Percentiles rank a stretch among this genome's conserved stretches.
Conservation (phyloP, 2,329 filamentous ascomycete genomes). For the Diaporthe capsici region DNA sequence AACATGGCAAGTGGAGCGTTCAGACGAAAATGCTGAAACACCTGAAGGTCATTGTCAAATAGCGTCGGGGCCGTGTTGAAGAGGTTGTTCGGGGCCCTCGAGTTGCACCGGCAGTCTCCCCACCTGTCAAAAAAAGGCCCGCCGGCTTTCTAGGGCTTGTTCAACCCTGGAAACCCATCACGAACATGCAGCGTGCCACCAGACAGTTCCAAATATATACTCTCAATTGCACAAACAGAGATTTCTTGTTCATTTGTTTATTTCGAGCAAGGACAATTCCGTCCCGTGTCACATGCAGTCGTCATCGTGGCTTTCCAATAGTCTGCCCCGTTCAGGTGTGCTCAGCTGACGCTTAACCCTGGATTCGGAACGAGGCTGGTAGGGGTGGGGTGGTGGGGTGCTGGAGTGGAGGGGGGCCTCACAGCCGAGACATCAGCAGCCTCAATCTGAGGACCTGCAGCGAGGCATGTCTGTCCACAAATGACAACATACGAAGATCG, state of each 20-base stretch:
- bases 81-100: neutral
- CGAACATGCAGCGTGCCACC: neutral
- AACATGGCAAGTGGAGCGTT: neutral
- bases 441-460: neutral
- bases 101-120: neutral
- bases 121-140: neutral
- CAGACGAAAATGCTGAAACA: slow-evolving; percentile 34
- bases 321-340: neutral
- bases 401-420: neutral
- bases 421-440: neutral
- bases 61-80: neutral
- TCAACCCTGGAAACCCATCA: neutral
- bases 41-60: neutral
- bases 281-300: neutral
- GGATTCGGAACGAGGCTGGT: neutral
- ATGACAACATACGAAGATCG: neutral
- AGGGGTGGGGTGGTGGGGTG: neutral
- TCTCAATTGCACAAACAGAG: neutral
- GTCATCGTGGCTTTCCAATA: slow-evolving; percentile 19
- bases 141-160: neutral
- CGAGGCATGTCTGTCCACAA: neutral
- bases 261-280: neutral
- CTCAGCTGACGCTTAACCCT: slow-evolving; percentile 5
- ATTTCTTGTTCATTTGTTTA: neutral
- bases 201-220: slow-evolving; percentile 20